A percentile compares a stretch with the other conserved stretches of the same genome.
Conservation (phyloP, 306 rosid genomes). For the Malus fusca region DNA sequence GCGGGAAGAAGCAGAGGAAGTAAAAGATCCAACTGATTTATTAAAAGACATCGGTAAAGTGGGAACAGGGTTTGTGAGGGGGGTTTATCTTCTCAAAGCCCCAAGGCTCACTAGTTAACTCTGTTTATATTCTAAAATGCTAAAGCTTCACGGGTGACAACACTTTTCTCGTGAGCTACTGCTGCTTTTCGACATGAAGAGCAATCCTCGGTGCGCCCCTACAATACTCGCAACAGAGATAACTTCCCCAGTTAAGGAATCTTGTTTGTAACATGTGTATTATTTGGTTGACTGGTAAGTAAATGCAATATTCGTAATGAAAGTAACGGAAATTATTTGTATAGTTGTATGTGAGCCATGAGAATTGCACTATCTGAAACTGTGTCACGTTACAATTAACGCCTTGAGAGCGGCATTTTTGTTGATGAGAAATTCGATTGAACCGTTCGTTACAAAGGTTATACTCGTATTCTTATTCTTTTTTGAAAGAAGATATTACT, state of each 20-base stretch:
- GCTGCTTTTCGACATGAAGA: background rate
- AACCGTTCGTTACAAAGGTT: background rate
- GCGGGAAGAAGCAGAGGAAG: slow-evolving; percentile 39
- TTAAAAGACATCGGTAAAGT: slow-evolving; percentile 57
- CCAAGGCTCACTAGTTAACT: slow-evolving; percentile 27
- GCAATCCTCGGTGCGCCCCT: background rate
- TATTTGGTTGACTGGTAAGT: background rate
- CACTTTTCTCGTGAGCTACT: background rate
- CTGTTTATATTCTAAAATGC: background rate
- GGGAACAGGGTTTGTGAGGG: slow-evolving; percentile 76
- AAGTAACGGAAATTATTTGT: background rate
- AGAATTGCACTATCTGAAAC: background rate
- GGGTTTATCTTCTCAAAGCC: slow-evolving; percentile 58
- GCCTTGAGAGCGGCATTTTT: background rate
- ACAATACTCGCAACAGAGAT: too few relatives aligned
- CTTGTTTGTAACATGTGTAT: background rate
- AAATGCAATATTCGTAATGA: background rate
- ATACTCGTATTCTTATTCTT: too few relatives aligned
- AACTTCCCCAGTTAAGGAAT: background rate
- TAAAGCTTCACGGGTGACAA: background rate
- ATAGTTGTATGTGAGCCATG: background rate
- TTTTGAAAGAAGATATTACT: too few relatives aligned
- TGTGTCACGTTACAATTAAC: background rate
- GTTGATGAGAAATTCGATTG: background rate
- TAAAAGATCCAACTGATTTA: slow-evolving; percentile 40